Conservation (phyloP, 2,329 filamentous ascomycete species). For the Aspergillus sp. region DNA sequence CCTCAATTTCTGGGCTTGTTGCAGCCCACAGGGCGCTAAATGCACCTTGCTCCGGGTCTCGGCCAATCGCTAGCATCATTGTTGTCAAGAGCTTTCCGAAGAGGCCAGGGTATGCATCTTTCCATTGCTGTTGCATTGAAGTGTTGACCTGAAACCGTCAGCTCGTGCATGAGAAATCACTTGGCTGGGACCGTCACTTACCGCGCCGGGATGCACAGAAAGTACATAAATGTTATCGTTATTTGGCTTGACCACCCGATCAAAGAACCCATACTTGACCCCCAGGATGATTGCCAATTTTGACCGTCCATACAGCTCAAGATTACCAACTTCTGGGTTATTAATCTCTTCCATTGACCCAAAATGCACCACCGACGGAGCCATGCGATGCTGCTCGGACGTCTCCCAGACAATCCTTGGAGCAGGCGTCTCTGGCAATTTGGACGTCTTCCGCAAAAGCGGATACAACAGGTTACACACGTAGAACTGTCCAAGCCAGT, state of each 20-base stretch:
- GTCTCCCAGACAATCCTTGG: conserved; percentile 39
- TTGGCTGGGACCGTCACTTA: neutral
- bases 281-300: conserved; percentile 41
- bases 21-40: conserved; percentile 41
- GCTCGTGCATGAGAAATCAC: neutral
- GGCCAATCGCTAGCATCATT: conserved; percentile 28
- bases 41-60: conserved; percentile 37
- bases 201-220: conserved; percentile 36
- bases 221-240: conserved; percentile 37
- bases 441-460: conserved; percentile 36
- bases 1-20: conserved; percentile 36
- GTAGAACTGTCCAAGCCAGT: conserved; percentile 42
- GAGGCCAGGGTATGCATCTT: conserved; percentile 40
- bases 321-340: conserved; percentile 25
- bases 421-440: conserved; percentile 24
- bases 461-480: conserved; percentile 39
- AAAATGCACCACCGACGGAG: conserved; percentile 34
- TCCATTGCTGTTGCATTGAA: conserved; percentile 42
- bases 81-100: conserved; percentile 33
- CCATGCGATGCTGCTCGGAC: conserved; percentile 36
- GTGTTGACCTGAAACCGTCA: conserved; percentile 35
- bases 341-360: conserved; percentile 40
- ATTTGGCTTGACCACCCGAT: conserved; percentile 38
- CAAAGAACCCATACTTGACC: conserved; percentile 36
- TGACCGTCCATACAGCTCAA: conserved; percentile 35